phyloP scores from a whole-genome alignment of 2,329 filamentous ascomycete genomes.

The Annulohypoxylon truncatum region DNA sequence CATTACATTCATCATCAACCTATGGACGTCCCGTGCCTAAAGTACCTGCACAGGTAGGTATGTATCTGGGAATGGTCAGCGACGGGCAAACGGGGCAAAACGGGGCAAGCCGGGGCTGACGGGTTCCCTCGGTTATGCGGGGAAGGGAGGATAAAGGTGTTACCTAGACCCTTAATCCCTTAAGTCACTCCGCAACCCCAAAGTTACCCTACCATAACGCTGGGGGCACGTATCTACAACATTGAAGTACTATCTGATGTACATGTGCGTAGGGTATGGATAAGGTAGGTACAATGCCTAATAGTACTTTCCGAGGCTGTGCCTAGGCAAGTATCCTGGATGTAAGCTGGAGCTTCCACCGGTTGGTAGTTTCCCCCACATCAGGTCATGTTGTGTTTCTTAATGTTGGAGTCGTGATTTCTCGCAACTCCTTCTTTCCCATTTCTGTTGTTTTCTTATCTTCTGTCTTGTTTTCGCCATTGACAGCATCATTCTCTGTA shows the following conservation, averaged over 20 bases:
- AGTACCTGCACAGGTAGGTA: neutral
- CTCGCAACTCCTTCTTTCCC: constrained; percentile 10
- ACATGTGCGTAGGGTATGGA: neutral
- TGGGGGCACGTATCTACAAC: neutral
- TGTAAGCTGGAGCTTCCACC: neutral
- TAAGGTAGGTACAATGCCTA: neutral
- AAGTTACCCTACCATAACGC: neutral
- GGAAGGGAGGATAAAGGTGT: constrained; percentile 27
- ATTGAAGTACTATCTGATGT: too few relatives aligned
- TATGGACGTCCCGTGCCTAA: too few relatives aligned
- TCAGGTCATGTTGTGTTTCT: constrained; percentile 24
- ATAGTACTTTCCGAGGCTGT: neutral
- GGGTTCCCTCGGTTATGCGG: constrained; percentile 52
- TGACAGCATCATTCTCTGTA: constrained; percentile 8
- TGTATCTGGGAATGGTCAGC: constrained; percentile 9
- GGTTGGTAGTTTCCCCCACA: constrained; percentile 24
- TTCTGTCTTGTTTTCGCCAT: constrained; percentile 7
- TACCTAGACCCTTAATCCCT: neutral
- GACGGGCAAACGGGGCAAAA: constrained; percentile 27
- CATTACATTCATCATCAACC: too few relatives aligned
- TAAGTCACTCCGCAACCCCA: neutral
- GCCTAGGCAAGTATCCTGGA: neutral
- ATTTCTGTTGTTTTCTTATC: constrained; percentile 7
- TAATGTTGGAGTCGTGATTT: constrained; percentile 5
- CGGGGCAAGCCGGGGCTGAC: constrained; percentile 16